Base-by-base conservation (phyloP, 129 eudicot species). In the Calendula officinalis region DNA sequence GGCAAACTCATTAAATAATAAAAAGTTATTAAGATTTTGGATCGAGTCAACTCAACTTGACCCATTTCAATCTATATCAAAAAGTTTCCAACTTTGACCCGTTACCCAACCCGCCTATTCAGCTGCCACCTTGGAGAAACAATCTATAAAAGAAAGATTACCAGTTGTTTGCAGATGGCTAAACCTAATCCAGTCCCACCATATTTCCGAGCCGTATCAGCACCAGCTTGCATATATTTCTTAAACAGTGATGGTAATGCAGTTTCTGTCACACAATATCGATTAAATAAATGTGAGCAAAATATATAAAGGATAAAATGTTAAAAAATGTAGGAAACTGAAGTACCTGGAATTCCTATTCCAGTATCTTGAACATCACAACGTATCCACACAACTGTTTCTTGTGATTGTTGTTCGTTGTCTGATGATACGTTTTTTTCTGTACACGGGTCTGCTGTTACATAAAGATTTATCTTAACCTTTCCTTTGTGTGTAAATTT, bases 171-270 rank as follows among this genome's bases (percentile, higher is more conserved):
- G 71, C 97, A 86, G 49, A 89, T 89, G 37, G 97, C 90, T 6
- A 89, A 77, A 71, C 97, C 97, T 64, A 89, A 74, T 64, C 95
- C 97, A 13, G 97, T 89, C 58, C 97, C 97, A 39, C 97, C 97
- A 64, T 89, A 89, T 75, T 89, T 89, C 33, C 97, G 82, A 76
- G 97, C 97, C 1, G 87, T 86, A 62, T 86, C 97, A 4, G 90
- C 84, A 46, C 97, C 82, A 22, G 75, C 91, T 89, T 89, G 95
- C 91, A 83, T 89, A 77, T 89, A 89, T 64, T 86, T 85, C 80
- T 86, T 86, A 51, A 89, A 89, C 14, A 89, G 68, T 30, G 84
- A 83, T 3, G 95, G 84, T 16, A 89, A 65, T 39, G 97, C 95
- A 52, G 71, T 67, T 66, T 85, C 97, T 89, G 88, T 75, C 27